phyloP scores from a whole-genome alignment of 495 filamentous ascomycete genomes.

The Trichoderma virens region DNA sequence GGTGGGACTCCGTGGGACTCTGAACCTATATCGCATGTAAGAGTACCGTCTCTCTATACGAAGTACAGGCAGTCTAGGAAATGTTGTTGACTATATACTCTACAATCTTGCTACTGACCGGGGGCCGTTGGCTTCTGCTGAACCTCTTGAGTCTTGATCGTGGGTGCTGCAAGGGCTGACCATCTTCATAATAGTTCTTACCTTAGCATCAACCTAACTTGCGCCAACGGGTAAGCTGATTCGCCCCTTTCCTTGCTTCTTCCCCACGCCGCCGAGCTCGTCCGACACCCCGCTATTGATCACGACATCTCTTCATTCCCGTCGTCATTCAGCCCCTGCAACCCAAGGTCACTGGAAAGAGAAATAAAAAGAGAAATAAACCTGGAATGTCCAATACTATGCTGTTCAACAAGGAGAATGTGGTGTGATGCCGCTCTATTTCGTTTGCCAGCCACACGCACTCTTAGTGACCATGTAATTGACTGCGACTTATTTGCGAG shows the following conservation, averaged over 20 bases:
- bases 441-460: neutral
- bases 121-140: too few relatives aligned
- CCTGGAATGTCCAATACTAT: neutral
- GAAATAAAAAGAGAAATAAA: neutral
- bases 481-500: too few relatives aligned
- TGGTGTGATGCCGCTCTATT: neutral
- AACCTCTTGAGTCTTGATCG: neutral
- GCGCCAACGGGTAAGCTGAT: constrained; percentile 1
- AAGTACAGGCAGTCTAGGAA: too few relatives aligned
- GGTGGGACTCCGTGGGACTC: too few relatives aligned
- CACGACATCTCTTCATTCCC: neutral
- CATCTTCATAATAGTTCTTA: neutral
- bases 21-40: too few relatives aligned
- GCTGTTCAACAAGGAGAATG: neutral
- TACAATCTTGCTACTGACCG: too few relatives aligned
- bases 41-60: too few relatives aligned
- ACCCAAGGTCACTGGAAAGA: neutral
- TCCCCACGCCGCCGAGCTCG: neutral
- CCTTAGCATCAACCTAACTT: neutral
- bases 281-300: neutral
- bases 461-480: neutral
- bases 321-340: neutral
- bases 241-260: neutral
- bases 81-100: too few relatives aligned
- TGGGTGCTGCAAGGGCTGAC: neutral